Percentiles rank a stretch among this genome's conserved stretches.
These are phyloP conservation scores for Cardamine resedifolia DNA, from an alignment of 345 rosid genomes.

Conservation along the genomic window DNA sequence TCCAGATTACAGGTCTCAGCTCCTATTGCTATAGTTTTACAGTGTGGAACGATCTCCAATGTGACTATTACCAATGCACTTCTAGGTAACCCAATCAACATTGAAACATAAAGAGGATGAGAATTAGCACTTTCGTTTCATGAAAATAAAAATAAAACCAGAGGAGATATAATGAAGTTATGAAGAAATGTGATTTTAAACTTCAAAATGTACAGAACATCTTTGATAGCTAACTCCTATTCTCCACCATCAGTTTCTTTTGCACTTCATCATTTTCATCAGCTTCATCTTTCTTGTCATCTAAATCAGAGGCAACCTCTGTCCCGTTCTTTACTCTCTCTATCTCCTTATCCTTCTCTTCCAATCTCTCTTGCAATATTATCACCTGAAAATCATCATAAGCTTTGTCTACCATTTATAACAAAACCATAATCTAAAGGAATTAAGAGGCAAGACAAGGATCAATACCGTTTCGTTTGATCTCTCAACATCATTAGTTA, in stretches of 20 bases:
- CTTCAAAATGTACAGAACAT: slow-evolving; percentile 32
- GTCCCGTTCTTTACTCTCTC: slow-evolving; percentile 47
- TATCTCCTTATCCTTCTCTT: slow-evolving; percentile 63
- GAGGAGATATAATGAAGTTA: slow-evolving; percentile 1
- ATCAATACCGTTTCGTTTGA: slow-evolving; percentile 75
- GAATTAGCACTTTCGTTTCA: neutral
- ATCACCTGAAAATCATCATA: slow-evolving; percentile 50
- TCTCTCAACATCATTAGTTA: slow-evolving; percentile 80
- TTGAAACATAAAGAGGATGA: neutral
- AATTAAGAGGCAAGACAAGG: neutral
- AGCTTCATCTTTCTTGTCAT: slow-evolving; percentile 33
- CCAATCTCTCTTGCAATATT: slow-evolving; percentile 66
- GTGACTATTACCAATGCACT: neutral
- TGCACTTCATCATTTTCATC: slow-evolving; percentile 38
- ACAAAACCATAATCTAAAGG: neutral
- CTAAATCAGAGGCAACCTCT: slow-evolving; percentile 39
- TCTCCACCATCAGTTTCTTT: slow-evolving; percentile 37
- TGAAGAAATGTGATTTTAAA: slow-evolving; percentile 18
- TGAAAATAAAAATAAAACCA: neutral
- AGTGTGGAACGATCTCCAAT: neutral
- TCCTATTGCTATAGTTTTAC: neutral
- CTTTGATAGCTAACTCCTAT: slow-evolving; percentile 18
- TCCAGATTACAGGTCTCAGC: neutral
- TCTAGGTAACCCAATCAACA: neutral
- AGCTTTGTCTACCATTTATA: neutral